A percentile compares a stretch with the other conserved stretches of the same genome.
Conservation (phyloP, 192 early-diverging fungal genomes). For the Umbelopsis vinacea region DNA sequence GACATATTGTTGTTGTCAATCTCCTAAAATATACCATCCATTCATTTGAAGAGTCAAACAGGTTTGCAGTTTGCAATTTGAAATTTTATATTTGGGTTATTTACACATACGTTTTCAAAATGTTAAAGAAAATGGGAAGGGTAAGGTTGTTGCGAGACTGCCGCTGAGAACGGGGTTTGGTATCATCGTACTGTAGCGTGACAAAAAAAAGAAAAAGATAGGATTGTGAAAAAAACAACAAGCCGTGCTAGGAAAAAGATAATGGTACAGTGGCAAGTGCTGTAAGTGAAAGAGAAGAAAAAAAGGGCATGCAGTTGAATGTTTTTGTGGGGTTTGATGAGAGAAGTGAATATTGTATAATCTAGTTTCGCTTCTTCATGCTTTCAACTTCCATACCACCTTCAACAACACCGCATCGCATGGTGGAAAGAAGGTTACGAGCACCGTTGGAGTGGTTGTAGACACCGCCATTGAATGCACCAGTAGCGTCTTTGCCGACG, state of each 20-base stretch:
- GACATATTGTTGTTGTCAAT: too few relatives aligned
- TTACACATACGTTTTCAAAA: constrained; percentile 15
- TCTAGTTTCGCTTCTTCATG: constrained; percentile 24
- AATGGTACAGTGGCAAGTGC: constrained; percentile 10
- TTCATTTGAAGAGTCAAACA: too few relatives aligned
- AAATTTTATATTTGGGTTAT: constrained; percentile 14
- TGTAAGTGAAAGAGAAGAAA: not conserved
- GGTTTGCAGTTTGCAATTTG: too few relatives aligned
- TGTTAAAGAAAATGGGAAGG: not conserved
- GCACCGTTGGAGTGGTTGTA: constrained; percentile 93
- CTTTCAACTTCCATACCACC: constrained; percentile 51
- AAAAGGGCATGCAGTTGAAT: not conserved
- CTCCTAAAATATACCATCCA: too few relatives aligned
- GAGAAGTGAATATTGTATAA: not conserved
- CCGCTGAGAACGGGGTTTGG: not conserved
- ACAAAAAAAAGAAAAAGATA: not conserved
- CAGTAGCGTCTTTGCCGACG: constrained; percentile 87
- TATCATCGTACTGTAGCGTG: constrained; percentile 4
- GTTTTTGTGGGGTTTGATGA: not conserved
- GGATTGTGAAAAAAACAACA: not conserved
- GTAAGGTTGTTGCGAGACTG: not conserved
- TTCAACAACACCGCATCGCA: constrained; percentile 69
- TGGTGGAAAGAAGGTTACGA: constrained; percentile 75
- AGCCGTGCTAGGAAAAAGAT: not conserved
- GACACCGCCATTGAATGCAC: constrained; percentile 87